Evolutionary conservation across 441 rosid species (phyloP).

Genomic region (Geranium incanum): DNA sequence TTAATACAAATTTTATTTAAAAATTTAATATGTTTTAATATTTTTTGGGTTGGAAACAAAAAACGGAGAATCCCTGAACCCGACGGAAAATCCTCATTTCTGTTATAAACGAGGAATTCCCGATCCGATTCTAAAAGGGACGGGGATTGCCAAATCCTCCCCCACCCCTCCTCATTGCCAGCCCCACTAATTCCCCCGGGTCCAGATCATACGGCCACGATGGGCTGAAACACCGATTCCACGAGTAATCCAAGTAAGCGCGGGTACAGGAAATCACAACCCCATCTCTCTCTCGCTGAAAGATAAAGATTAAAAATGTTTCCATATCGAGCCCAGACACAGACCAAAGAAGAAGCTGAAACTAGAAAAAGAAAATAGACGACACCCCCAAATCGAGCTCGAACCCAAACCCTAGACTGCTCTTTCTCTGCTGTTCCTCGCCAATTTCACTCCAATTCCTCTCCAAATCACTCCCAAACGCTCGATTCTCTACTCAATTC

Average conservation of each 20-base stretch:
- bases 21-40: no score
- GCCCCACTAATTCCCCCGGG: no score
- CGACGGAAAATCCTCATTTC: no score
- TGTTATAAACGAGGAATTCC: no score
- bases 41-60: no score
- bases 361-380: neutral
- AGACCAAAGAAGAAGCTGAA: neutral
- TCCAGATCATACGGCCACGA: neutral
- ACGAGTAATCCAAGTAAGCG: neutral
- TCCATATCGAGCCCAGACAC: neutral
- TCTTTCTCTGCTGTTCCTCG: neutral
- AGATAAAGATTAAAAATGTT: no score
- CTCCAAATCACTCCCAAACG: neutral
- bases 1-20: no score
- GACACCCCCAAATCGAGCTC: neutral
- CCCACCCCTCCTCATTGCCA: no score
- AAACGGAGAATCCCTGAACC: no score
- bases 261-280: neutral
- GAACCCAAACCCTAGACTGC: neutral
- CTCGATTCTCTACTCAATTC: neutral
- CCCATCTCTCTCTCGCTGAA: neutral
- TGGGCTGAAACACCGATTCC: neutral
- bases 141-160: no score
- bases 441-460: neutral
- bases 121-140: no score